Evolutionary conservation across 176 grass and related monocot genomes (phyloP).

Genomic region (Triticum turgidum): DNA sequence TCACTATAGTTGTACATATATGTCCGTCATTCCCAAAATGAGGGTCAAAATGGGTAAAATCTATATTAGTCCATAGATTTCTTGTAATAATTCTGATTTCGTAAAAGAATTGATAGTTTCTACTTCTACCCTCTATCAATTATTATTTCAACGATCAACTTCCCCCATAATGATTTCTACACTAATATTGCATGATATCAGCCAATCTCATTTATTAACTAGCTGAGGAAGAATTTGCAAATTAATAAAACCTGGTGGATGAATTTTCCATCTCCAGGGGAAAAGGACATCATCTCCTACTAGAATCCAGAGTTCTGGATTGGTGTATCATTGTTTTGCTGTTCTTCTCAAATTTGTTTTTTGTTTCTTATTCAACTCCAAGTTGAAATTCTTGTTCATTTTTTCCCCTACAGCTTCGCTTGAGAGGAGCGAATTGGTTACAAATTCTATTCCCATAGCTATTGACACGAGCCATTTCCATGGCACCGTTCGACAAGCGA

Average conservation of each 20-base stretch:
- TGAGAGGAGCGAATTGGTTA: conserved; percentile 61
- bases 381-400: conserved; percentile 15
- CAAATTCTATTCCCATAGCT: conserved; percentile 30
- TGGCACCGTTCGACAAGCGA: conserved; percentile 56
- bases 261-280: background rate
- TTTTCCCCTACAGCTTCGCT: conserved; percentile 51
- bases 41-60: background rate
- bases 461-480: conserved; percentile 74
- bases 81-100: background rate
- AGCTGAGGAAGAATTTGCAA: background rate
- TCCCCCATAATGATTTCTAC: too few species aligned
- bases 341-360: background rate
- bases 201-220: background rate
- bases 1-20: conserved; percentile 7
- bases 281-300: background rate
- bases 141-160: background rate
- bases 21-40: background rate
- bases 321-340: background rate
- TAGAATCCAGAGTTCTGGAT: conserved; percentile 3
- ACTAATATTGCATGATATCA: background rate
- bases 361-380: background rate
- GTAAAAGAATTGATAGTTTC: background rate
- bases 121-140: background rate
- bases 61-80: background rate
- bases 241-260: background rate